Conservation (phyloP, 441 rosid genomes). For the Mallotus repandus region DNA sequence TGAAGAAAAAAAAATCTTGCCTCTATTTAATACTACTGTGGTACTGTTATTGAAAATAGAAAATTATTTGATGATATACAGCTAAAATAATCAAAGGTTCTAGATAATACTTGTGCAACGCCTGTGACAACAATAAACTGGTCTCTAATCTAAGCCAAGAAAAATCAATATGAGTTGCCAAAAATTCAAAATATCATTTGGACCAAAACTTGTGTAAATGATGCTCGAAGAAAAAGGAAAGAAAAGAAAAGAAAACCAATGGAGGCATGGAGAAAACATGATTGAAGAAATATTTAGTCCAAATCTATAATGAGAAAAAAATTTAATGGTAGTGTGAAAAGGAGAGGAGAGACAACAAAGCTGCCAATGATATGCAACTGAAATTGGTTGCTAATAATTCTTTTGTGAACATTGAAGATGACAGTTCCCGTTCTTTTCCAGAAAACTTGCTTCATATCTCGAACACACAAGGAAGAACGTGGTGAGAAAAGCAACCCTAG, state of each 20-base stretch:
- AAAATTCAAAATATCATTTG: no score
- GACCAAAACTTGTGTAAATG: neutral
- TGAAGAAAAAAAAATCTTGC: no score
- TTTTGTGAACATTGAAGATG: neutral
- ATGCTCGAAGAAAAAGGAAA: no score
- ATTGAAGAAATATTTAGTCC: neutral
- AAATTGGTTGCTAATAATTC: neutral
- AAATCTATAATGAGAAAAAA: neutral
- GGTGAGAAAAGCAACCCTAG: no score
- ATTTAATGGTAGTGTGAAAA: neutral
- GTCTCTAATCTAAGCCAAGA: neutral
- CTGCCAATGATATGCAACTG: neutral
- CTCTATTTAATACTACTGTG: no score
- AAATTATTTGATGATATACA: no score
- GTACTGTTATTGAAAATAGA: no score
- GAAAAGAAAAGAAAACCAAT: no score
- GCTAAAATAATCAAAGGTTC: no score
- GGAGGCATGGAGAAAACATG: neutral
- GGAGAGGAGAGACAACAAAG: neutral
- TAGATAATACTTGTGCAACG: no score
- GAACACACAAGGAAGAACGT: no score
- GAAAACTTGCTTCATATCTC: no score
- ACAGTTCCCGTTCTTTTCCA: neutral
- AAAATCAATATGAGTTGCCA: neutral
- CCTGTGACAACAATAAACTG: neutral